Evolutionary conservation across 768 basidiomycete species (phyloP).

Genomic region (Lactifluus hygrophoroides): DNA sequence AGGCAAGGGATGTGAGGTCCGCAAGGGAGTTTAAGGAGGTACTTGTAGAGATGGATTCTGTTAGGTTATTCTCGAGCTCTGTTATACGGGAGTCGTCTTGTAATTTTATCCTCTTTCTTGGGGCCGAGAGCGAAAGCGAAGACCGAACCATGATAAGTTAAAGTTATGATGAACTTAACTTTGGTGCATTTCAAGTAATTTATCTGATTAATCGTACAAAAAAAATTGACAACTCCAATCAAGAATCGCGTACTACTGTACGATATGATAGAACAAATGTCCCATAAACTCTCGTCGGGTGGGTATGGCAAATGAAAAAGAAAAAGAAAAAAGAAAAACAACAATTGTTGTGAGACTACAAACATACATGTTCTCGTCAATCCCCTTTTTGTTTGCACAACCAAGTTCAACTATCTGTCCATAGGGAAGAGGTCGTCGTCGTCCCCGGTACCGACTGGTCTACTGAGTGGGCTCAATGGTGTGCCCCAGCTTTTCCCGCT

Average conservation of each 20-base stretch:
- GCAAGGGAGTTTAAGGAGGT: slow-evolving; percentile 69
- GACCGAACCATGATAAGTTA: slow-evolving; percentile 3
- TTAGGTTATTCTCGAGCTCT: slow-evolving; percentile 48
- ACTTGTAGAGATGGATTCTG: slow-evolving; percentile 41
- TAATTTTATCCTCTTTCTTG: slow-evolving; percentile 25
- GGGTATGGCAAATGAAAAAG: slow-evolving; percentile 19
- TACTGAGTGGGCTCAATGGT: slow-evolving; percentile 51
- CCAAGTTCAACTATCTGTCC: slow-evolving; percentile 36
- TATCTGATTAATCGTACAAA: slow-evolving; percentile 14
- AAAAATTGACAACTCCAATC: slow-evolving; percentile 5
- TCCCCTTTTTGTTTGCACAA: not conserved
- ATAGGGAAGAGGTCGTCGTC: slow-evolving; percentile 66
- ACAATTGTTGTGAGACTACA: slow-evolving; percentile 4
- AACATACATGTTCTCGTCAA: slow-evolving; percentile 12
- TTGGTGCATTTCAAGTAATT: not conserved
- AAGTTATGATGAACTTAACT: not conserved
- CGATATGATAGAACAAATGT: slow-evolving; percentile 11
- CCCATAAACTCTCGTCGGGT: not conserved
- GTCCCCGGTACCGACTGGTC: slow-evolving; percentile 50
- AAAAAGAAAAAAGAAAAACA: not conserved
- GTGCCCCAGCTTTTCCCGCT: slow-evolving; percentile 33
- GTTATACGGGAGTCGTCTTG: slow-evolving; percentile 28
- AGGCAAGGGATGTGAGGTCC: slow-evolving; percentile 59
- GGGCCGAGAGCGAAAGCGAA: slow-evolving; percentile 19
- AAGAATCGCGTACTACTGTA: slow-evolving; percentile 9